Percentiles rank a stretch among this genome's conserved stretches.
These are phyloP conservation scores for Discostella stelligera DNA, from an alignment of 352 stramenopile species.

Conservation along the genomic window DNA sequence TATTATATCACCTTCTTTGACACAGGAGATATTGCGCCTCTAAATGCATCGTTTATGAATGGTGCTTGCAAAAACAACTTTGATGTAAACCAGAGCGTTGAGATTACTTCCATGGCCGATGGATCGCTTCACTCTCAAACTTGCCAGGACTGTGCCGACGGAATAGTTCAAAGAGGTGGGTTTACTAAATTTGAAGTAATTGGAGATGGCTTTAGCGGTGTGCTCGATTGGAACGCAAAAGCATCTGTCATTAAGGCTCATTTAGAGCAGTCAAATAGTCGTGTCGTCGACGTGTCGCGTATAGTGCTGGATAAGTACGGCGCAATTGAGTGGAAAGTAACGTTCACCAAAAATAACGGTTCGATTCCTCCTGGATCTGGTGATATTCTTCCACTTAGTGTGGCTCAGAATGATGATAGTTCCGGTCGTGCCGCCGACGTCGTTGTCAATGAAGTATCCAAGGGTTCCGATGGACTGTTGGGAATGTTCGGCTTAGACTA, in stretches of 20 bases:
- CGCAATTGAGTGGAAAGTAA: slow-evolving; percentile 90
- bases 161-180: slow-evolving; percentile 86
- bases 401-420: slow-evolving; percentile 75
- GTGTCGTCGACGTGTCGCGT: slow-evolving; percentile 86
- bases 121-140: slow-evolving; percentile 52
- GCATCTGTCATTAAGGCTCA: slow-evolving; percentile 68
- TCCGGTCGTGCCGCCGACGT: slow-evolving; percentile 68
- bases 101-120: slow-evolving; percentile 50
- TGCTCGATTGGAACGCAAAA: slow-evolving; percentile 52
- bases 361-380: slow-evolving; percentile 89
- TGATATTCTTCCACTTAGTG: slow-evolving; percentile 80
- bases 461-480: slow-evolving; percentile 86
- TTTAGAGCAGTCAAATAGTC: slow-evolving; percentile 75
- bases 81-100: slow-evolving; percentile 54
- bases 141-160: slow-evolving; percentile 73
- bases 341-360: slow-evolving; percentile 90
- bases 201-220: slow-evolving; percentile 71
- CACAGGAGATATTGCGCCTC: slow-evolving; percentile 39
- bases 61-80: slow-evolving; percentile 48
- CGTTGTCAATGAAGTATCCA: slow-evolving; percentile 86
- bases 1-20: slow-evolving; percentile 69
- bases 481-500: slow-evolving; percentile 91
- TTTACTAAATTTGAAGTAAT: slow-evolving; percentile 88
- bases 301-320: slow-evolving; percentile 93
- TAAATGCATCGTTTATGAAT: slow-evolving; percentile 38